These are phyloP conservation scores for Helicocarpus griseus DNA, from an alignment of 2,329 filamentous ascomycete genomes.

Conservation along the genomic window DNA sequence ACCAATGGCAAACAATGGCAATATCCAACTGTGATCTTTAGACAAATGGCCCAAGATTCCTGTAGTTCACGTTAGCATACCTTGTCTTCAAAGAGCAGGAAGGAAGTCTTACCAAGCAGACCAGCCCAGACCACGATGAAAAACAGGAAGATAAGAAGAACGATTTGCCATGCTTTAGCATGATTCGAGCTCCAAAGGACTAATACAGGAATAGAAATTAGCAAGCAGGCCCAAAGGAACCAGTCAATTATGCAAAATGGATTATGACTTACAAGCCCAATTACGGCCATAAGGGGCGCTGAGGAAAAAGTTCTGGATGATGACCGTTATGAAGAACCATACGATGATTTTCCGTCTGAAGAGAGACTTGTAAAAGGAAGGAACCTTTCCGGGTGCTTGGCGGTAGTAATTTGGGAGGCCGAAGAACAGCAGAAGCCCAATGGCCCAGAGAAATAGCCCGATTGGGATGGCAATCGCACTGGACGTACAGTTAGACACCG, in stretches of 20 bases:
- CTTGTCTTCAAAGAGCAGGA: background rate
- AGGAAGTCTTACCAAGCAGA: slow-evolving; percentile 18
- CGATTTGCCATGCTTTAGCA: slow-evolving; percentile 47
- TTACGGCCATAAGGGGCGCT: slow-evolving; percentile 57
- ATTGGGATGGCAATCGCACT: slow-evolving; percentile 49
- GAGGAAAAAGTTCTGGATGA: slow-evolving; percentile 59
- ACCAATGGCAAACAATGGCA: slow-evolving; percentile 58
- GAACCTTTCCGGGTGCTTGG: slow-evolving; percentile 53
- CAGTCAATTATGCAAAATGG: background rate
- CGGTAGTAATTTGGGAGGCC: slow-evolving; percentile 61
- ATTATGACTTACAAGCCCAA: slow-evolving; percentile 44
- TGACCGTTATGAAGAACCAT: slow-evolving; percentile 56
- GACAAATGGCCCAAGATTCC: slow-evolving; percentile 46
- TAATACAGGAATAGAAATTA: slow-evolving; percentile 9
- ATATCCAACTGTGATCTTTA: slow-evolving; percentile 54
- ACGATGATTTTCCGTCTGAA: slow-evolving; percentile 54
- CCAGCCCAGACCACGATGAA: slow-evolving; percentile 48
- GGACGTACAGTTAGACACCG: slow-evolving; percentile 8
- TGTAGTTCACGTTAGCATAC: slow-evolving; percentile 28
- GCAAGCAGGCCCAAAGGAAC: background rate
- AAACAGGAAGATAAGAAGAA: slow-evolving; percentile 40
- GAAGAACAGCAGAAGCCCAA: slow-evolving; percentile 47
- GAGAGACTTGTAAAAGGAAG: slow-evolving; percentile 55
- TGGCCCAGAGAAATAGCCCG: slow-evolving; percentile 46
- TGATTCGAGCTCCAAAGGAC: slow-evolving; percentile 50